Evolutionary conservation across 148 eudicot genomes (phyloP).

Genomic region (Hydrangea macrophylla): DNA sequence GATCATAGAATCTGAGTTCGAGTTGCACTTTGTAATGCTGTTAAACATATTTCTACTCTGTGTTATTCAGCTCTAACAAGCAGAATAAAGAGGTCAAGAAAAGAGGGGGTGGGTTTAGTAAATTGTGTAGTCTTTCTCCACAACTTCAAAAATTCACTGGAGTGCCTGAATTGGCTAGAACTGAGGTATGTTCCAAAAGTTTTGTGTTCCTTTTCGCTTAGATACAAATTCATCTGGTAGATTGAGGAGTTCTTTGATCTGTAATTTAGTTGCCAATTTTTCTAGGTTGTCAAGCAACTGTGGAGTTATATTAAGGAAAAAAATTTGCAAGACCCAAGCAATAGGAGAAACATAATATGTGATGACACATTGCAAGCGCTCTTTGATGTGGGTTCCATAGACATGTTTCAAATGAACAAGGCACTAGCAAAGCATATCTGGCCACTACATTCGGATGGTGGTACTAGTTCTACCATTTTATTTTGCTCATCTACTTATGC

Average conservation of each 20-base stretch:
- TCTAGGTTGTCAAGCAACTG: conserved; percentile 66
- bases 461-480: conserved; percentile 26
- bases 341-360: conserved; percentile 60
- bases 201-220: not conserved
- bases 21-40: not conserved
- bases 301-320: conserved; percentile 71
- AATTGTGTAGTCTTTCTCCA: conserved; percentile 73
- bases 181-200: conserved; percentile 48
- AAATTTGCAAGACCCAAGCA: conserved; percentile 65
- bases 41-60: too few species aligned
- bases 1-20: not conserved
- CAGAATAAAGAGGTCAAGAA: conserved; percentile 49
- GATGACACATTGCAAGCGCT: conserved; percentile 60
- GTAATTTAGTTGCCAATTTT: not conserved
- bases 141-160: conserved; percentile 75
- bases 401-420: conserved; percentile 72
- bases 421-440: conserved; percentile 73
- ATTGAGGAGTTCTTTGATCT: not conserved
- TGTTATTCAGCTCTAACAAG: conserved; percentile 38
- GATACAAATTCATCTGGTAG: not conserved
- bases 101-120: conserved; percentile 58
- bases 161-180: conserved; percentile 53
- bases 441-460: conserved; percentile 52
- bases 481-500: not conserved
- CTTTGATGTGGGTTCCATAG: conserved; percentile 57